Evolutionary conservation across 2,329 filamentous ascomycete genomes (phyloP), one percentile per base, ranked within the genome.

Genomic region (Monosporascus ibericus): DNA sequence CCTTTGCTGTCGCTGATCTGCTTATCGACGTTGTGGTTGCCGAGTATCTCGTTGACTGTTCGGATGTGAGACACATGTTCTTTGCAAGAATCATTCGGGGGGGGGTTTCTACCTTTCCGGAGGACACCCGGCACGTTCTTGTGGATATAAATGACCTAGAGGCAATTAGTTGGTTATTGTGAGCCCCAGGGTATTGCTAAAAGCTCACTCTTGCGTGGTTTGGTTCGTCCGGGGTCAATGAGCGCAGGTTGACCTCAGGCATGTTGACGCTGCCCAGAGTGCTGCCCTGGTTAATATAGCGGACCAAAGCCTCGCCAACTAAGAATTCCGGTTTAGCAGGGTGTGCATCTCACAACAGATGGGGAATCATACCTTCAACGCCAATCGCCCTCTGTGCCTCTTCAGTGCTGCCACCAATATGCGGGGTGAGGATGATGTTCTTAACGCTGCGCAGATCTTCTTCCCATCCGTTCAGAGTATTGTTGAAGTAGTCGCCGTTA

Each of bases 11-110:
- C 94, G 48, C 90, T 94, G 77, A 95, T 97, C 74, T 99, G 94
- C 79, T 97, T 97, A 75, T 96, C 92, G 62, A 99, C 92, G 70
- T 99, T 99, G 77, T 99, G 92, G 65, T 95, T 86, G 44, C 88
- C 89, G 47, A 99, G 80, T 57, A 97, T 90, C 65, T 94, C 89
- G 77, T 99, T 99, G 60, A 99, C 94, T 86, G 57, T 11, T 34
- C 37, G 52, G 14, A 44, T 52, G 53, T 60, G 30, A 60, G 55
- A 9, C 11, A 5, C 53, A 55, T 57, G 52, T n/a, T 22, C 20
- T 39, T 48, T 9, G 14, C 47, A 42, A n/a, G 39, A 47, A 48
- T 48, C 6, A 27, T 34, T 34, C 30, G 30, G 18, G 24, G 18
- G 24, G 51, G 17, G 25, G 15, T 11, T 50, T 67, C 61, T 72